Conservation (phyloP, 331 rosid species). For the Phaseolus coccineus region DNA sequence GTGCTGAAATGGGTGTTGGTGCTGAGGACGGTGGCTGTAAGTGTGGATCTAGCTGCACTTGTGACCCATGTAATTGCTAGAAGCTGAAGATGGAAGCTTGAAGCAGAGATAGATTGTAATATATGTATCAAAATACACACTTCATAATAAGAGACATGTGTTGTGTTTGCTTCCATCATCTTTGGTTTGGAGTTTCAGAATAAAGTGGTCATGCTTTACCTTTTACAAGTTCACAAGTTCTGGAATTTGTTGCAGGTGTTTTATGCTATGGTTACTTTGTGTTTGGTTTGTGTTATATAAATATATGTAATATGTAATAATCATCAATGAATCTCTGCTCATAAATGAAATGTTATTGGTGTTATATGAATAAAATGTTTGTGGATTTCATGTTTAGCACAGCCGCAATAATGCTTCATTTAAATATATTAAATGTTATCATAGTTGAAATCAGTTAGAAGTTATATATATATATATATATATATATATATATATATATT, state of each 20-base stretch:
- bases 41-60: constrained; percentile 71
- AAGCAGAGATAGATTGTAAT: constrained; percentile 49
- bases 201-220: constrained; percentile 35
- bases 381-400: not conserved
- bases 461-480: no score
- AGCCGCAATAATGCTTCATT: no score
- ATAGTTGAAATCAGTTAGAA: no score
- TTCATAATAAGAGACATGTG: not conserved
- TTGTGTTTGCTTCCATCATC: not conserved
- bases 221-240: not conserved
- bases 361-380: not conserved
- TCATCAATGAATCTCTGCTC: constrained; percentile 32
- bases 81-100: constrained; percentile 26
- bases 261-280: constrained; percentile 43
- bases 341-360: constrained; percentile 2
- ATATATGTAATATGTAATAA: not conserved
- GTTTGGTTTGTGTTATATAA: constrained; percentile 14
- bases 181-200: constrained; percentile 30
- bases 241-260: not conserved
- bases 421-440: no score
- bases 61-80: constrained; percentile 82
- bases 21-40: constrained; percentile 74
- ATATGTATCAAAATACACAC: not conserved
- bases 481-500: no score
- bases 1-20: constrained; percentile 60